phyloP scores from a whole-genome alignment of 1,284 basidiomycete genomes.

The Ustilago cynodontis region DNA sequence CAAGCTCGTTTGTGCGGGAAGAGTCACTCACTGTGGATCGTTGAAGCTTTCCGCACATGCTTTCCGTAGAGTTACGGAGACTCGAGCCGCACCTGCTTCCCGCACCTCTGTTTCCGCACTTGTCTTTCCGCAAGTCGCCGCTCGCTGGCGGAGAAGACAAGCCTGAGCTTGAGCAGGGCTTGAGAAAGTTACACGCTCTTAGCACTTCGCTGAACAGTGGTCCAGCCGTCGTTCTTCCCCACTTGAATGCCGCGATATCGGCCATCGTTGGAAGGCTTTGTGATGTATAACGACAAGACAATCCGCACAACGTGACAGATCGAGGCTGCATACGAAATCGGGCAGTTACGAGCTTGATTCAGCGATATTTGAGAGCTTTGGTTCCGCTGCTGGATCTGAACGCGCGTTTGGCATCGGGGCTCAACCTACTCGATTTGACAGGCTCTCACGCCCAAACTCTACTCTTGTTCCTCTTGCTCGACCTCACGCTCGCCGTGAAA shows the following conservation, averaged over 20 bases:
- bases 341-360: not conserved
- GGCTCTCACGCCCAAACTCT: too few species aligned
- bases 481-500: too few species aligned
- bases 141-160: not conserved
- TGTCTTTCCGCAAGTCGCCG: not conserved
- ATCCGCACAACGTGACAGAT: not conserved
- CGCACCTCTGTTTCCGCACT: constrained; percentile 1
- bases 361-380: too few species aligned
- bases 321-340: not conserved
- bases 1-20: not conserved
- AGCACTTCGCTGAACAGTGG: too few species aligned
- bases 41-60: not conserved
- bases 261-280: not conserved
- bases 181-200: too few species aligned
- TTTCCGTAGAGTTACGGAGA: not conserved
- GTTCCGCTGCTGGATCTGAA: not conserved
- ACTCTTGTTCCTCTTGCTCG: too few species aligned
- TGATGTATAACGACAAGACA: not conserved
- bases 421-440: not conserved
- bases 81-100: not conserved
- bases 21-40: not conserved
- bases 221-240: too few species aligned
- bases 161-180: not conserved
- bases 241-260: too few species aligned
- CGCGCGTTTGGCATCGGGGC: not conserved